phyloP scores from a whole-genome alignment of 495 filamentous ascomycete genomes.

The Copromyces sp. region DNA sequence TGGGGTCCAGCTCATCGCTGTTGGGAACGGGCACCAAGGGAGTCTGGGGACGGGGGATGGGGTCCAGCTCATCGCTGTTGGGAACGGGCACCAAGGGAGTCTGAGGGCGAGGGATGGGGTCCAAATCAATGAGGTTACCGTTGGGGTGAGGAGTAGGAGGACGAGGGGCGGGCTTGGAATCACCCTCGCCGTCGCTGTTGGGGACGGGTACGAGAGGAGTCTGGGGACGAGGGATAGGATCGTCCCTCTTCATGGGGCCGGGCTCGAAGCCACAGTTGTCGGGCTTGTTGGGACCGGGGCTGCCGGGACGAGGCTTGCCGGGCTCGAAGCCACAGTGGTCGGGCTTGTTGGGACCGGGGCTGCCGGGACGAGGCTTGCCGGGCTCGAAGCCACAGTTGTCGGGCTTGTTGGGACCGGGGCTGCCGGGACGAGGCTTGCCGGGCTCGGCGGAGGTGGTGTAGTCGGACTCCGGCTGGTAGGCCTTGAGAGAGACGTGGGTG shows the following conservation, averaged over 20 bases:
- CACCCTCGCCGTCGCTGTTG: neutral
- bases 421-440: neutral
- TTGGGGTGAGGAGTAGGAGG: no score
- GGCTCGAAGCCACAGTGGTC: neutral
- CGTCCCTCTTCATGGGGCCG: neutral
- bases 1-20: neutral
- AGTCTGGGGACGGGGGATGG: neutral
- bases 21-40: neutral
- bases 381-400: neutral
- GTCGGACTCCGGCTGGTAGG: neutral
- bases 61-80: neutral
- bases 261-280: neutral
- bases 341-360: neutral
- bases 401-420: neutral
- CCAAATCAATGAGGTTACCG: neutral
- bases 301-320: neutral
- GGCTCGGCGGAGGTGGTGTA: neutral
- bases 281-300: neutral
- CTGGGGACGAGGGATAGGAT: neutral
- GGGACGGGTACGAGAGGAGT: neutral
- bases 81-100: neutral
- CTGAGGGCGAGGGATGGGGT: neutral
- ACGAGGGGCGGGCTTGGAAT: no score
- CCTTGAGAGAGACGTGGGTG: neutral
- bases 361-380: neutral